Conservation (phyloP, 2,329 filamentous ascomycete species). For the Coccinonectria pachysandricola region DNA sequence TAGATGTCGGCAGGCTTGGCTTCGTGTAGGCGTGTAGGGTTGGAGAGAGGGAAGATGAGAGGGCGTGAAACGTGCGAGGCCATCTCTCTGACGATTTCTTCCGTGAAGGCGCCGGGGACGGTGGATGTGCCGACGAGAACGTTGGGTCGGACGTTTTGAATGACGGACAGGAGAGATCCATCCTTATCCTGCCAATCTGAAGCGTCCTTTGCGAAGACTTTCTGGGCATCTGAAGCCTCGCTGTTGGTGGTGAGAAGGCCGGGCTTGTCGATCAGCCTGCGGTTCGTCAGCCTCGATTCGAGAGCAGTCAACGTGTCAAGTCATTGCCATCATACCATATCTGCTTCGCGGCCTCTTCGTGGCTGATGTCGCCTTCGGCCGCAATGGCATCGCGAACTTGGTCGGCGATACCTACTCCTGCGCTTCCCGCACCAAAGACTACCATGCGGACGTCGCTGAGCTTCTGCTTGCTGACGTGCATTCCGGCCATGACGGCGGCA, state of each 20-base stretch:
- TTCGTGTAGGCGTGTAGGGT: slow-evolving; percentile 77
- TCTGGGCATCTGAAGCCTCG: slow-evolving; percentile 57
- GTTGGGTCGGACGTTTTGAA: slow-evolving; percentile 65
- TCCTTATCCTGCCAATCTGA: slow-evolving; percentile 51
- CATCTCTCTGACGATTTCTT: slow-evolving; percentile 68
- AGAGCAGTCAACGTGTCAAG: too few species aligned
- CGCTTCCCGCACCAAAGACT: slow-evolving; percentile 71
- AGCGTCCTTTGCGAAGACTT: slow-evolving; percentile 53
- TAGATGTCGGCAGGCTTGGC: slow-evolving; percentile 67
- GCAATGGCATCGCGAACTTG: slow-evolving; percentile 73
- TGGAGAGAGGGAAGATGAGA: slow-evolving; percentile 73
- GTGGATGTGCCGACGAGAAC: slow-evolving; percentile 80
- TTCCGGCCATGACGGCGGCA: slow-evolving; percentile 67
- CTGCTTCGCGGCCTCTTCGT: slow-evolving; percentile 65
- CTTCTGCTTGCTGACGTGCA: slow-evolving; percentile 57
- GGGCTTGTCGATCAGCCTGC: slow-evolving; percentile 69
- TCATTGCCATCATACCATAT: too few species aligned
- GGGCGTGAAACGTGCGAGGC: slow-evolving; percentile 60
- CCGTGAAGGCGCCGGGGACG: slow-evolving; percentile 62
- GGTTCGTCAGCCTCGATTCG: too few species aligned
- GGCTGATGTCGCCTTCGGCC: slow-evolving; percentile 52
- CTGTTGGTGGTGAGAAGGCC: slow-evolving; percentile 60
- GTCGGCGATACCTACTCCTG: slow-evolving; percentile 77
- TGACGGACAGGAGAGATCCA: slow-evolving; percentile 51
- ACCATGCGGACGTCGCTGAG: slow-evolving; percentile 61